These are phyloP conservation scores for Pulicaria dysenterica DNA, from an alignment of 129 eudicot species.

Conservation along the genomic window DNA sequence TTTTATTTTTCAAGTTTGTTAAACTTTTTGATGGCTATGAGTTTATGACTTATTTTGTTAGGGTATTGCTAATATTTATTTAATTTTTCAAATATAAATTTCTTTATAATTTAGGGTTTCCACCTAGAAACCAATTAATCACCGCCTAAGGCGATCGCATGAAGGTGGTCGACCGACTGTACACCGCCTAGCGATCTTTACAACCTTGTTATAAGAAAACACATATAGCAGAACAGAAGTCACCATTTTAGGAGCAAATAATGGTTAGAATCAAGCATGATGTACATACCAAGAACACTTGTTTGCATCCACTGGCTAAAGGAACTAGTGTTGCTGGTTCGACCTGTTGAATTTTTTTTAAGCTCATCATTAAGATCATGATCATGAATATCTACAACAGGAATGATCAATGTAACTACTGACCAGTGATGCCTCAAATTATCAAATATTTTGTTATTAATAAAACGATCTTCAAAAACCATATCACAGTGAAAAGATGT, in stretches of 20 bases:
- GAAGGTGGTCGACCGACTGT: too few relatives aligned
- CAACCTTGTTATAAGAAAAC: background rate
- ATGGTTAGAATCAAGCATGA: constrained; percentile 6
- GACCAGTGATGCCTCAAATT: constrained; percentile 17
- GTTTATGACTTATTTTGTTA: too few relatives aligned
- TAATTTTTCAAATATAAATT: too few relatives aligned
- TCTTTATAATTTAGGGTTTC: too few relatives aligned
- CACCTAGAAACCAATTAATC: too few relatives aligned
- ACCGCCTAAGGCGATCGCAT: too few relatives aligned
- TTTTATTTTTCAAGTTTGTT: too few relatives aligned
- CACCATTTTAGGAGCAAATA: background rate
- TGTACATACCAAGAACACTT: constrained; percentile 81
- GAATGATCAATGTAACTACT: background rate
- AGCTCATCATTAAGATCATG: background rate
- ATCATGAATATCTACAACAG: background rate
- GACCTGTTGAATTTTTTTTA: constrained; percentile 48
- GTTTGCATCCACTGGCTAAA: constrained; percentile 92
- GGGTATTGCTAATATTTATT: too few relatives aligned
- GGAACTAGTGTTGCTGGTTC: constrained; percentile 96
- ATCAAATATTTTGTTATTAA: background rate
- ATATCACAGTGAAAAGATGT: constrained; percentile 17
- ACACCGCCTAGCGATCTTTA: too few relatives aligned
- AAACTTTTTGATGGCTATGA: too few relatives aligned
- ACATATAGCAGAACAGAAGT: background rate
- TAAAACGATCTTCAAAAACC: background rate